Conservation (phyloP, 352 stramenopile species). For the Phytophthora aleatoria region DNA sequence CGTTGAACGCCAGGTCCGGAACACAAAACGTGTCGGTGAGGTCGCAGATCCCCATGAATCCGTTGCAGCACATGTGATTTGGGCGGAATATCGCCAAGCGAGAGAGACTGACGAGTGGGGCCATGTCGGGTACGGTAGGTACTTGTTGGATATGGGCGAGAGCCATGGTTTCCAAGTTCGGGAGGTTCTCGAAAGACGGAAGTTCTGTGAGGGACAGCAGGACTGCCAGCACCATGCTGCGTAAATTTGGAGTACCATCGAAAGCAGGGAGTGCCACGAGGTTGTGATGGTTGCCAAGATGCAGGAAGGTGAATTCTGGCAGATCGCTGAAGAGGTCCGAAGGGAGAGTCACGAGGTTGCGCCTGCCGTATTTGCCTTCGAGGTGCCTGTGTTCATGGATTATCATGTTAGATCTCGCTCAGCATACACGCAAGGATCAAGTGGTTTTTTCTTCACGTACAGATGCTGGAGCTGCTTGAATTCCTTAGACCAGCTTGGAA, state of each 20-base stretch:
- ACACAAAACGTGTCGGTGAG: conserved; percentile 20
- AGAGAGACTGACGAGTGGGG: conserved; percentile 18
- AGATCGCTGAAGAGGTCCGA: conserved; percentile 25
- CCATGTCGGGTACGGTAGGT: conserved; percentile 20
- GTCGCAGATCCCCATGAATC: conserved; percentile 24
- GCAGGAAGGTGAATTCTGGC: conserved; percentile 22
- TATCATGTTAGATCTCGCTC: too few species aligned
- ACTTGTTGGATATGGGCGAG: conserved; percentile 20
- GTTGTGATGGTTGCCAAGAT: conserved; percentile 21
- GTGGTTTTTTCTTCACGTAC: conserved; percentile 8
- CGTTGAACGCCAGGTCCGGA: conserved; percentile 4
- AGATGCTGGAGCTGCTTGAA: conserved; percentile 22
- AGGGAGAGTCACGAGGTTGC: conserved; percentile 20
- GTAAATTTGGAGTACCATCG: conserved; percentile 18
- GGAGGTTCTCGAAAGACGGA: conserved; percentile 16
- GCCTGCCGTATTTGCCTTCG: conserved; percentile 28
- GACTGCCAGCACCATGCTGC: conserved; percentile 18
- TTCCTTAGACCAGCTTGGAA: conserved; percentile 16
- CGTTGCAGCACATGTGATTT: conserved; percentile 33
- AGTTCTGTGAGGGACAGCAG: conserved; percentile 22
- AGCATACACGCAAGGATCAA: not conserved
- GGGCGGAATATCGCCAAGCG: conserved; percentile 19
- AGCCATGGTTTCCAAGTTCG: conserved; percentile 16
- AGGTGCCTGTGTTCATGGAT: conserved; percentile 12
- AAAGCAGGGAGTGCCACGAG: conserved; percentile 13